A percentile compares a stretch with the other conserved stretches of the same genome.
Evolutionary conservation across 2,329 filamentous ascomycete genomes (phyloP).

Genomic region (Mycosphaerella arachidis): DNA sequence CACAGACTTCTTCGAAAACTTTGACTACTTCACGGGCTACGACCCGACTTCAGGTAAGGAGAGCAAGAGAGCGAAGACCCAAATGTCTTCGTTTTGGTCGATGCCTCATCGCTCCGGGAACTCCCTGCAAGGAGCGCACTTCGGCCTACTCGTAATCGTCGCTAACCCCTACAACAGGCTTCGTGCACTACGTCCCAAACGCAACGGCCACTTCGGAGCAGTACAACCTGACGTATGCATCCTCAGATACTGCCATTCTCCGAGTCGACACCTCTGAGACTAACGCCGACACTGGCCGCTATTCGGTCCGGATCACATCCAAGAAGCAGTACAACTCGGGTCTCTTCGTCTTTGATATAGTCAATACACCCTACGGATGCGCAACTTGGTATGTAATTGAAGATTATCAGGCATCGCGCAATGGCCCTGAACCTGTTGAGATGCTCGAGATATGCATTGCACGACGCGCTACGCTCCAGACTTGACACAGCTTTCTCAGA

Average conservation of each 20-base stretch:
- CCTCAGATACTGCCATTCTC: constrained; percentile 24
- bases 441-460: too few species aligned
- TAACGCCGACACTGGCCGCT: constrained; percentile 29
- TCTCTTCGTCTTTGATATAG: constrained; percentile 36
- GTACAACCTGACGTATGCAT: constrained; percentile 31
- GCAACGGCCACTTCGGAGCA: constrained; percentile 19
- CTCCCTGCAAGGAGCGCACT: too few species aligned
- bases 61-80: too few species aligned
- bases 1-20: constrained; percentile 45
- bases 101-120: too few species aligned
- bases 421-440: too few species aligned
- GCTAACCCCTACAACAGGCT: constrained; percentile 36
- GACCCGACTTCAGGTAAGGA: constrained; percentile 27
- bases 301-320: constrained; percentile 33
- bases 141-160: too few species aligned
- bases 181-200: constrained; percentile 43
- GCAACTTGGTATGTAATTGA: constrained; percentile 28
- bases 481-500: too few species aligned
- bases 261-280: constrained; percentile 27
- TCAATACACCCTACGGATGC: constrained; percentile 34
- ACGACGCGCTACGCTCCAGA: too few species aligned
- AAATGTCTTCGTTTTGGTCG: too few species aligned
- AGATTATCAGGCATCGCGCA: too few species aligned
- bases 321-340: constrained; percentile 36
- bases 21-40: constrained; percentile 45